Evolutionary conservation across 208 protist genomes (phyloP).

Genomic region (Plasmodiophora brassicae): DNA sequence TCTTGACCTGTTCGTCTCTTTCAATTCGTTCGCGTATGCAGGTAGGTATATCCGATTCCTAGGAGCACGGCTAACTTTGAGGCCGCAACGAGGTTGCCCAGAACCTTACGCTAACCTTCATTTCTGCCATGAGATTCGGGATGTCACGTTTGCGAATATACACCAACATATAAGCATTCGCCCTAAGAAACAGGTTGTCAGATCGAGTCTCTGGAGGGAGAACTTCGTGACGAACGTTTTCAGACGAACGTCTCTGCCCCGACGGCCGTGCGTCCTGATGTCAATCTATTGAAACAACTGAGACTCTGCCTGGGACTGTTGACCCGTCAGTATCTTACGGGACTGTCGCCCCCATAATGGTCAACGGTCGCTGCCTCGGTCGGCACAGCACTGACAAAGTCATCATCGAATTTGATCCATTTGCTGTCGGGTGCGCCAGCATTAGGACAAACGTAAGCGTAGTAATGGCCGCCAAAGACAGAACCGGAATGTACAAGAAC

Average conservation of each 20-base stretch:
- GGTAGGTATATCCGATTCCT: slow-evolving; percentile 30
- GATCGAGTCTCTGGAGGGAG: background rate
- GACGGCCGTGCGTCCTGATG: background rate
- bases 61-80: background rate
- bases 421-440: background rate
- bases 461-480: slow-evolving; percentile 78
- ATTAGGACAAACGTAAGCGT: slow-evolving; percentile 67
- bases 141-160: slow-evolving; percentile 62
- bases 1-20: slow-evolving; percentile 31
- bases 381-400: slow-evolving; percentile 58
- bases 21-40: slow-evolving; percentile 37
- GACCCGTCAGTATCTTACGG: slow-evolving; percentile 11
- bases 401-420: slow-evolving; percentile 74
- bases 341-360: slow-evolving; percentile 59
- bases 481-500: slow-evolving; percentile 79
- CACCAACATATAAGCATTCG: slow-evolving; percentile 66
- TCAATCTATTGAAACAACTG: background rate
- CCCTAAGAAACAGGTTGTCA: background rate
- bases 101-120: background rate
- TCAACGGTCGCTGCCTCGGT: slow-evolving; percentile 59
- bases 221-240: background rate
- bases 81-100: background rate
- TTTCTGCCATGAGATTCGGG: slow-evolving; percentile 43
- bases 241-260: background rate
- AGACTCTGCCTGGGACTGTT: too few species aligned